Base-by-base conservation (phyloP, 768 basidiomycete species). In the Collybiopsis luxurians region DNA sequence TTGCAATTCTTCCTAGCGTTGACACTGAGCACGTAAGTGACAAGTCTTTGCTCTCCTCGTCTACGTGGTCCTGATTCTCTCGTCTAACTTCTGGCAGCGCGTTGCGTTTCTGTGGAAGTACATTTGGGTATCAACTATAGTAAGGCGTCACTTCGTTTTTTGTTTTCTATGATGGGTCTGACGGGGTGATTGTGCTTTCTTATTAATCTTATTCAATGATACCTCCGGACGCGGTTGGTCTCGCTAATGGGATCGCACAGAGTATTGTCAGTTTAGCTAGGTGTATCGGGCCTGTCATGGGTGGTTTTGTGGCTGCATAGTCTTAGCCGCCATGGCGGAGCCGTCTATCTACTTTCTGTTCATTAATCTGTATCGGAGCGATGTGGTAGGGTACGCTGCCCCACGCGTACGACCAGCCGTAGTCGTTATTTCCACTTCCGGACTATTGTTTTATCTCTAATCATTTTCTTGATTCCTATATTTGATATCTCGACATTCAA, bases 231-330 rank as follows among this genome's bases (percentile, higher is more conserved):
- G 85, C 92, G 7, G 85, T 98, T 39, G 92, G 94, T 6, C 84
- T 92, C 58, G 92, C 96, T 10, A 99, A 98, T 66, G 97, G 96
- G 17, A 85, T 96, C 21, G 97, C 95, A 0, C 97, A 99, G 71
- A 95, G 92, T 65, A 90, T 93, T 30, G 95, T 96, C 60, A 95
- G 92, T 61, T 84, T 96, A 23, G 92, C 95, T 3, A 83, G 97
- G 39, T 97, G 95, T 73, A 65, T 92, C 34, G 97, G 93, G 21
- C 93, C 95, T 23, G 82, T 93, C 40, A 75, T 92, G 17, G 91
- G 91, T 46, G 91, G 92, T 43, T 89, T 86, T 67, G 92, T 92
- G 66, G 67, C n/a, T n/a, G n/a, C n/a, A n/a, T n/a, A n/a, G n/a
- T n/a, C n/a, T n/a, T n/a, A n/a, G n/a, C n/a, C n/a, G n/a, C n/a